Base-by-base conservation (phyloP, 1,284 basidiomycete species). In the Ceratobasidium sp. region DNA sequence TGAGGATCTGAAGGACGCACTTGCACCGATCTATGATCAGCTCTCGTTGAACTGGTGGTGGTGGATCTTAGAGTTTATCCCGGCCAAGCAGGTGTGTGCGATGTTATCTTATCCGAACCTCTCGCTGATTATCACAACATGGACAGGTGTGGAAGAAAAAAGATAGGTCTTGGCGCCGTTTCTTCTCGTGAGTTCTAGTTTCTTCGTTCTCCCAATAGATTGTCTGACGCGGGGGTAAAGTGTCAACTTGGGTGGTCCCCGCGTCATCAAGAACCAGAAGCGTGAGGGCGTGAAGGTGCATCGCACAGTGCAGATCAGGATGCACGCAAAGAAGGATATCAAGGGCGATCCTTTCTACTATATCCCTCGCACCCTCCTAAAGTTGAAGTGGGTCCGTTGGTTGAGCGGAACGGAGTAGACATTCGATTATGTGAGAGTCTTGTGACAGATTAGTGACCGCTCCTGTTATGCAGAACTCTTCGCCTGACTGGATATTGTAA, bases 51-150 rank as follows among this genome's bases (percentile, higher is more conserved):
- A 67, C n/a, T 76, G 72, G 66, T 65, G 66, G 44, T 77, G 74
- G 69, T 77, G 76, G 76, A 66, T 77, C 17, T 51, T 77, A 33
- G 76, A 77, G 69, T 22, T 77, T 2, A 29, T 77, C 29, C 76
- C 76, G 8, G 41, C 67, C 31, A 51, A 64, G 22, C 74, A 77
- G 47, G 69, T 71, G 47, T 36, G 54, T 44, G 27, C 17, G 4
- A 45, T 29, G 24, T 53, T 1, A 2, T 8, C 4, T n/a, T n/a
- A 9, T 19, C 31, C 15, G 31, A 41, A n/a, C 6, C 50, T n/a
- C n/a, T n/a, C n/a, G n/a, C n/a, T 51, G 24, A 29, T n/a, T 15
- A 48, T 50, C 50, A 24, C 41, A n/a, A 17, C 29, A n/a, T 14
- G 24, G 14, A 15, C 27, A 71, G 67, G 56, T 73, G 19, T 73